Conservation (phyloP, 2,329 filamentous ascomycete genomes). For the Colletotrichum coccodes region DNA sequence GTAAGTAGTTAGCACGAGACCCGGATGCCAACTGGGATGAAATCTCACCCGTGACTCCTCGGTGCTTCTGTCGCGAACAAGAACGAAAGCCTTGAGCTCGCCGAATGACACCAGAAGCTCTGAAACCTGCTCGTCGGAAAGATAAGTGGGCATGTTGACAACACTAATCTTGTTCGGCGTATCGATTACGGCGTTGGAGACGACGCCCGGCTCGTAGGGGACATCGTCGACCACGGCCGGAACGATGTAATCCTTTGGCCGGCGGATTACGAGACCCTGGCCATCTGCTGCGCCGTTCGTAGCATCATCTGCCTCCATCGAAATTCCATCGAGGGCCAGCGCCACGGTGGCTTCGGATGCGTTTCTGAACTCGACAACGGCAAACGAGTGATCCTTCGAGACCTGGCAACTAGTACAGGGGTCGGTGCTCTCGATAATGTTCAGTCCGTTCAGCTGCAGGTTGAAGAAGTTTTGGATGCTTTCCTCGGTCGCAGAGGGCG, state of each 20-base stretch:
- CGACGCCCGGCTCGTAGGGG: slow-evolving; percentile 78
- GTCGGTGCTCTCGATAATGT: slow-evolving; percentile 85
- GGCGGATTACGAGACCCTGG: slow-evolving; percentile 77
- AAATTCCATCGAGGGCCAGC: slow-evolving; percentile 87
- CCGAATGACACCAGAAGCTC: slow-evolving; percentile 93
- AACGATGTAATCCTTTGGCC: slow-evolving; percentile 97
- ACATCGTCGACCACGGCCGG: slow-evolving; percentile 80
- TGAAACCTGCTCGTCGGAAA: slow-evolving; percentile 90
- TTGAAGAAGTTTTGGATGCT: slow-evolving; percentile 89
- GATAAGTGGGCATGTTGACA: slow-evolving; percentile 86
- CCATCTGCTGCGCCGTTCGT: slow-evolving; percentile 60
- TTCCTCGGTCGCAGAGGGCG: slow-evolving; percentile 79
- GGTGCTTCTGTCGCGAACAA: slow-evolving; percentile 87
- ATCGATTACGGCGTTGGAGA: slow-evolving; percentile 86
- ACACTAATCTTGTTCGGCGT: slow-evolving; percentile 96
- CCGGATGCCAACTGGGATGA: not conserved
- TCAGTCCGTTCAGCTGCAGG: slow-evolving; percentile 94
- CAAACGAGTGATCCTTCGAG: slow-evolving; percentile 81
- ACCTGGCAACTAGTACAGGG: slow-evolving; percentile 88
- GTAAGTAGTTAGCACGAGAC: slow-evolving; percentile 40
- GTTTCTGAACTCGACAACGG: slow-evolving; percentile 90
- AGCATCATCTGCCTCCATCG: slow-evolving; percentile 80
- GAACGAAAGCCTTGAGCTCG: slow-evolving; percentile 88
- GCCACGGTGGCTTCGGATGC: slow-evolving; percentile 90
- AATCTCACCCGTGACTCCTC: slow-evolving; percentile 85